A percentile compares a stretch with the other conserved stretches of the same genome.
These are phyloP conservation scores for Ascochyta lentis DNA, from an alignment of 2,329 filamentous ascomycete species.

Conservation along the genomic window DNA sequence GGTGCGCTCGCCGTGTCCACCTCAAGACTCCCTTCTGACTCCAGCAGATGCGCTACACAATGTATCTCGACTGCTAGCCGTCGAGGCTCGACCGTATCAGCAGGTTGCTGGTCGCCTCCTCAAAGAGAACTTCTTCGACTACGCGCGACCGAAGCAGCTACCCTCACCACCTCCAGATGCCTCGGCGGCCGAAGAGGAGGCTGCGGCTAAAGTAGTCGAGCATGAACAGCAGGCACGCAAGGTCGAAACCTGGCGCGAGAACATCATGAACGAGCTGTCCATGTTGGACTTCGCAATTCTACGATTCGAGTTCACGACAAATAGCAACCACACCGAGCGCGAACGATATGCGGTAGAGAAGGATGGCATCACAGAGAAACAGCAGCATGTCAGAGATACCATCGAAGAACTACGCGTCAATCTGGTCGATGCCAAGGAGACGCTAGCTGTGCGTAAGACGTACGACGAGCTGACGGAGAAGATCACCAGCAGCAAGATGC, in stretches of 20 bases:
- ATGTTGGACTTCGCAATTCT: constrained; percentile 86
- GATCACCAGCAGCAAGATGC: constrained; percentile 80
- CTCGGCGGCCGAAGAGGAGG: constrained; percentile 53
- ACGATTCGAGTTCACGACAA: constrained; percentile 84
- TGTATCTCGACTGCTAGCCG: constrained; percentile 76
- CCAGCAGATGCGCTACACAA: constrained; percentile 80
- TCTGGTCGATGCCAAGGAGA: constrained; percentile 69
- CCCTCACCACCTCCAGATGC: constrained; percentile 72
- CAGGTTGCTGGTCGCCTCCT: constrained; percentile 84
- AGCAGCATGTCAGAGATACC: constrained; percentile 76
- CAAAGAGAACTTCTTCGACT: constrained; percentile 69
- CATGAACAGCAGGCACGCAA: constrained; percentile 61
- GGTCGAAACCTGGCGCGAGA: constrained; percentile 76
- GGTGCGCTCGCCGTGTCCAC: constrained; percentile 33
- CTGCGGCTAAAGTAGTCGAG: constrained; percentile 53
- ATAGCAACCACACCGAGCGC: constrained; percentile 83
- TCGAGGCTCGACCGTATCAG: constrained; percentile 92
- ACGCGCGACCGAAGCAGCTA: constrained; percentile 61
- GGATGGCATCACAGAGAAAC: constrained; percentile 76
- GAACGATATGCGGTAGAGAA: constrained; percentile 84
- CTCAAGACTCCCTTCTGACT: neutral
- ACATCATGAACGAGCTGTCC: constrained; percentile 86
- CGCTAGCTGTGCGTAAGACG: constrained; percentile 77
- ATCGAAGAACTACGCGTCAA: constrained; percentile 75
- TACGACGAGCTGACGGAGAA: constrained; percentile 89